phyloP scores from a whole-genome alignment of 768 basidiomycete genomes.

The Tricholomella constricta region DNA sequence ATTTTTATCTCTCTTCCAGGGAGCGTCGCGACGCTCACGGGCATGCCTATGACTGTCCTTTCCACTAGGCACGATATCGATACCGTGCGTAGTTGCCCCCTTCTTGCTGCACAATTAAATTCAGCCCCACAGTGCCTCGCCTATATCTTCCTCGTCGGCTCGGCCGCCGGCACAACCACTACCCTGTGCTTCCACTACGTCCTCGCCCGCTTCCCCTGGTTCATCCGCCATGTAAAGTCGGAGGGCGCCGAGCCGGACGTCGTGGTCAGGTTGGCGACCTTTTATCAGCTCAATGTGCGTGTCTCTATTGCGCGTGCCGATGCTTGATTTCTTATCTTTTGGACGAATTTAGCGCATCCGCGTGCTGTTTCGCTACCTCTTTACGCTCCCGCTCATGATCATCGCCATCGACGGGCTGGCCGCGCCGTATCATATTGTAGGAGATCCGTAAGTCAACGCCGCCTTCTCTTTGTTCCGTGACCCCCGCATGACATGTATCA shows the following conservation, averaged over 20 bases:
- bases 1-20: slow-evolving; percentile 42
- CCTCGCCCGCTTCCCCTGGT: slow-evolving; percentile 66
- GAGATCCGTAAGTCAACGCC: slow-evolving; percentile 30
- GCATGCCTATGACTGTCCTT: slow-evolving; percentile 72
- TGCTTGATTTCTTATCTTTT: not conserved
- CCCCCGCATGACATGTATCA: not conserved
- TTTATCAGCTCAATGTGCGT: slow-evolving; percentile 78
- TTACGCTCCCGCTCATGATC: slow-evolving; percentile 67
- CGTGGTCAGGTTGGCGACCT: slow-evolving; percentile 71
- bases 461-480: not conserved
- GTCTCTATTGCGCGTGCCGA: not conserved
- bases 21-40: slow-evolving; percentile 62
- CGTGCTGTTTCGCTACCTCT: slow-evolving; percentile 75
- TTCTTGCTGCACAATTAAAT: not conserved
- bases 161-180: slow-evolving; percentile 63
- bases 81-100: slow-evolving; percentile 41
- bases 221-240: slow-evolving; percentile 68
- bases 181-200: slow-evolving; percentile 74
- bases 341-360: slow-evolving; percentile 53
- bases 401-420: slow-evolving; percentile 66
- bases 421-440: slow-evolving; percentile 50
- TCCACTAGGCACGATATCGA: slow-evolving; percentile 59
- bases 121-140: slow-evolving; percentile 57
- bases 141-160: slow-evolving; percentile 77
- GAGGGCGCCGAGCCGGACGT: slow-evolving; percentile 78